These are phyloP conservation scores for Adiantum capillusveneris DNA, from an alignment of 75 land plant species.

Conservation along the genomic window DNA sequence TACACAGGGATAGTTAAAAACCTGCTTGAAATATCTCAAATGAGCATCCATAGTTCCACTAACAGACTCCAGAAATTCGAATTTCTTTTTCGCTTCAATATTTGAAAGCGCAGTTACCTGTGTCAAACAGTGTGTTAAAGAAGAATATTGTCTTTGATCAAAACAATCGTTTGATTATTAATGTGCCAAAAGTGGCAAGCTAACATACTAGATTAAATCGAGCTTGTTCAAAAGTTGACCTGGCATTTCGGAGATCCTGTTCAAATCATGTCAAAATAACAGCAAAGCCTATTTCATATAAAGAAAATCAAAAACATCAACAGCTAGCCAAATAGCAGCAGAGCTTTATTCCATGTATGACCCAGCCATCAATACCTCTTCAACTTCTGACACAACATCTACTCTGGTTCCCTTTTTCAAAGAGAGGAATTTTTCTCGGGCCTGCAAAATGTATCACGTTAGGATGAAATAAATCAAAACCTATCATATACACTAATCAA, in stretches of 20 bases:
- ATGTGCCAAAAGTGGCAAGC: not conserved
- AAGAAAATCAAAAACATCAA: not conserved
- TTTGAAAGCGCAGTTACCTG: conserved; percentile 42
- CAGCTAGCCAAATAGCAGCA: too few species aligned
- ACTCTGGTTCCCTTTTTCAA: conserved; percentile 72
- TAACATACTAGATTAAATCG: conserved; percentile 30
- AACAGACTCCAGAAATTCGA: conserved; percentile 85
- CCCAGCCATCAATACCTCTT: conserved; percentile 54
- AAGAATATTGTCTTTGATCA: too few species aligned
- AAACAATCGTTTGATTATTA: not conserved
- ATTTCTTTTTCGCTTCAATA: conserved; percentile 87
- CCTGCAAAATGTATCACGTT: conserved; percentile 32
- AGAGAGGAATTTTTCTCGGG: conserved; percentile 86
- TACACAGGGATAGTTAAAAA: conserved; percentile 11
- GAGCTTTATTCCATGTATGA: too few species aligned
- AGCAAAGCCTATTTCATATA: not conserved
- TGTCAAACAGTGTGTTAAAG: not conserved
- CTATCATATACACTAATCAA: too few species aligned
- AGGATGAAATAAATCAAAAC: too few species aligned
- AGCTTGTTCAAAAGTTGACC: conserved; percentile 31
- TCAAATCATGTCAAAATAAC: not conserved
- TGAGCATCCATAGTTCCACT: conserved; percentile 98
- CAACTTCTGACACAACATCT: conserved; percentile 65
- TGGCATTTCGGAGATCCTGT: conserved; percentile 31
- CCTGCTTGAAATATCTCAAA: conserved; percentile 93